Percentiles rank a stretch among this genome's conserved stretches.
Evolutionary conservation across 257 asterid species (phyloP).

Genomic region (Thymus quinquecostatus): DNA sequence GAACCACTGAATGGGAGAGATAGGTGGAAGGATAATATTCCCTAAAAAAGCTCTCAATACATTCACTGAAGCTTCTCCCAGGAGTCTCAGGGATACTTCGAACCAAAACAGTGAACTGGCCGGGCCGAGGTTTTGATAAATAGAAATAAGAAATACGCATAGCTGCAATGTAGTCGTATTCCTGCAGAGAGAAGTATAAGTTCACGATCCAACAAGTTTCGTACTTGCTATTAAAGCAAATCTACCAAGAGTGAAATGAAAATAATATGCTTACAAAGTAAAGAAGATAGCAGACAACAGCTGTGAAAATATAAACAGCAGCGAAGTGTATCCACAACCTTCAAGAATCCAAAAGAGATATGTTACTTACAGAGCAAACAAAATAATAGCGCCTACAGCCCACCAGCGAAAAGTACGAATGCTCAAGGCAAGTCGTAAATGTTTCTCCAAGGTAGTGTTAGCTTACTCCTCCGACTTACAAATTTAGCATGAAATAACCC

Average conservation of each 20-base stretch:
- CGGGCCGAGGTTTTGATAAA: conserved; percentile 75
- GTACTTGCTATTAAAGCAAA: conserved; percentile 20
- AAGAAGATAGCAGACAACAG: conserved; percentile 94
- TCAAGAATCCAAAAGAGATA: conserved; percentile 40
- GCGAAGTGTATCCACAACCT: conserved; percentile 99
- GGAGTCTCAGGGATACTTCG: conserved; percentile 80
- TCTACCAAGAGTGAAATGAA: conserved; percentile 1
- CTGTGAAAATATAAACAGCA: conserved; percentile 87
- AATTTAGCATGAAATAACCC: conserved; percentile 4
- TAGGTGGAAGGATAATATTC: conserved; percentile 81
- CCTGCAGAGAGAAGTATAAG: conserved; percentile 58
- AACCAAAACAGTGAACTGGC: conserved; percentile 83
- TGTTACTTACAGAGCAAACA: conserved; percentile 29
- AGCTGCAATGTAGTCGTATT: conserved; percentile 74
- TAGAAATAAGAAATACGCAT: conserved; percentile 71
- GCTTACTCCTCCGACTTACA: conserved; percentile 24
- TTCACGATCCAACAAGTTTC: conserved; percentile 19
- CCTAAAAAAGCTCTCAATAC: conserved; percentile 77
- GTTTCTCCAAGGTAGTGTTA: neutral
- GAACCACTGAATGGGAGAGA: conserved; percentile 86
- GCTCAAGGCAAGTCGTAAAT: conserved; percentile 1
- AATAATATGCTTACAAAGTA: conserved; percentile 72
- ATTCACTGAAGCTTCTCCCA: conserved; percentile 68
- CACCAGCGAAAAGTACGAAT: conserved; percentile 20
- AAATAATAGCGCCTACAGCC: conserved; percentile 7